Conservation (phyloP, 805 yeast species). For the Maudiozyma barnettii region DNA sequence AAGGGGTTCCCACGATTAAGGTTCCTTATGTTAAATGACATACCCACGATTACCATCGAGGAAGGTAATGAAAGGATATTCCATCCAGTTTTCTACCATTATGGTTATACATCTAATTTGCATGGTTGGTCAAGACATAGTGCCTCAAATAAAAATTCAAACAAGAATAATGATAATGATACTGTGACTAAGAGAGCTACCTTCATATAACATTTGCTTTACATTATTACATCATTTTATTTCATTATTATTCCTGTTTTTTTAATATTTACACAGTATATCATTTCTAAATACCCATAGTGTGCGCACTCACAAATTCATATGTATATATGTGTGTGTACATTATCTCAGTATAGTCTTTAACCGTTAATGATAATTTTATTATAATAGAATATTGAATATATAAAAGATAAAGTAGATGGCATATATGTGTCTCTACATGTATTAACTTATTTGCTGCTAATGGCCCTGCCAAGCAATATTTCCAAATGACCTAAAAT, state of each 20-base stretch:
- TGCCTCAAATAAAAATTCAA: conserved; percentile 4
- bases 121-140: conserved; percentile 21
- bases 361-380: too few relatives aligned
- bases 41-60: conserved; percentile 28
- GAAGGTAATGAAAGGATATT: conserved; percentile 24
- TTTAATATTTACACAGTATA: too few relatives aligned
- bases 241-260: background rate
- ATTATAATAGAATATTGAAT: too few relatives aligned
- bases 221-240: background rate
- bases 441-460: too few relatives aligned
- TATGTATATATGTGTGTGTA: background rate
- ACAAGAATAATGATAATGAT: conserved; percentile 8
- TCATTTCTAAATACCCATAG: too few relatives aligned
- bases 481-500: too few relatives aligned
- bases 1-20: conserved; percentile 27
- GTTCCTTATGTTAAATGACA: conserved; percentile 33
- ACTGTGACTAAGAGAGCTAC: conserved; percentile 18
- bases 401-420: too few relatives aligned
- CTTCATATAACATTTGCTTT: conserved; percentile 3
- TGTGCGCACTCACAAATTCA: too few relatives aligned
- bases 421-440: too few relatives aligned
- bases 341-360: too few relatives aligned
- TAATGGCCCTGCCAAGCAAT: too few relatives aligned
- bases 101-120: conserved; percentile 27
- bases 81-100: conserved; percentile 31